phyloP scores from a whole-genome alignment of 371 early-diverging fungal genomes.

The Mucor circinelloides region DNA sequence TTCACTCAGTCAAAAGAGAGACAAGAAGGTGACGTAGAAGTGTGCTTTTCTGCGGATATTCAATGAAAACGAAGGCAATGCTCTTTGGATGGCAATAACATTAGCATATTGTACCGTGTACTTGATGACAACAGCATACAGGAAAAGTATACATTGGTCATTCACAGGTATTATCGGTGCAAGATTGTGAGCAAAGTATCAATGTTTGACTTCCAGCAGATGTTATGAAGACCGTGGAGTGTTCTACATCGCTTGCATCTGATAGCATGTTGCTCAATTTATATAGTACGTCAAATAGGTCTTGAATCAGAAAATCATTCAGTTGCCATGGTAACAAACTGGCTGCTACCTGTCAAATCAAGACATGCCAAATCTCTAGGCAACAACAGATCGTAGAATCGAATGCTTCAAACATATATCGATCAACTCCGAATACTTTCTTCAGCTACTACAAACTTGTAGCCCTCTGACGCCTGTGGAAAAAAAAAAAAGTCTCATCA shows the following conservation, averaged over 20 bases:
- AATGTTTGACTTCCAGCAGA: neutral
- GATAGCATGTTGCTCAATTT: neutral
- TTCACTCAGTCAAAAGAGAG: neutral
- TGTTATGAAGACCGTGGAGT: neutral
- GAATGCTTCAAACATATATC: neutral
- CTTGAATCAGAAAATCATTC: neutral
- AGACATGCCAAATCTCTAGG: neutral
- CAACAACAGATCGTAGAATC: neutral
- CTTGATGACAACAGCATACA: neutral
- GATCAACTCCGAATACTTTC: neutral
- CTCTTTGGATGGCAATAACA: neutral
- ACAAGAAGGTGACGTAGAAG: neutral
- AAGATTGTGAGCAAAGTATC: neutral
- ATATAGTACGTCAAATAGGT: neutral
- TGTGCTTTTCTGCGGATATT: neutral
- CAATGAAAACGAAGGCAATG: neutral
- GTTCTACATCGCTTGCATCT: neutral
- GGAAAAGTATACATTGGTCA: neutral
- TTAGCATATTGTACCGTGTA: neutral
- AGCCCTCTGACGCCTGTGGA: neutral
- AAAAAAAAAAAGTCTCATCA: slow-evolving; percentile 3
- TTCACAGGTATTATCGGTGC: neutral
- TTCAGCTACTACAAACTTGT: too few relatives aligned
- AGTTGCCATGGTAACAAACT: neutral
- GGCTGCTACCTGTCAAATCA: neutral